Base-by-base conservation (phyloP, 495 filamentous ascomycete genomes). In the Coniosporium apollinis region DNA sequence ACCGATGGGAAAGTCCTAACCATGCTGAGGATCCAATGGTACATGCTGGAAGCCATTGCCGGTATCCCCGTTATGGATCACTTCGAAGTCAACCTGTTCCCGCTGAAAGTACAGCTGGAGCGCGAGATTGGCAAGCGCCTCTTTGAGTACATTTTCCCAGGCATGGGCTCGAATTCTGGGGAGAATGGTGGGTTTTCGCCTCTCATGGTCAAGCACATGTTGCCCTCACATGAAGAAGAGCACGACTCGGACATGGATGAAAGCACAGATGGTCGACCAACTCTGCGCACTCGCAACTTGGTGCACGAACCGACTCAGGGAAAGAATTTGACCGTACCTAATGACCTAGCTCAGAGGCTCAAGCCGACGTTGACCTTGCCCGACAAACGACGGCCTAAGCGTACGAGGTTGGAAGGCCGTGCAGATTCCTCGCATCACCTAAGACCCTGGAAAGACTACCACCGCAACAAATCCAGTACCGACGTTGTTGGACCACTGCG, bases 61-160 rank as follows among this genome's bases (percentile, higher is more conserved):
- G 89, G 89, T 22, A 96, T 99, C 46, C 85, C 89, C 1, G 86
- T 99, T 30, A 76, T 96, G 64, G 86, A 96, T 44, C 79, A 91
- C 49, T 99, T 99, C 44, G 89, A 99, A 54, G 79, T 99, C 33
- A 80, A 85, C 41, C 59, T 96, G 7, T 85, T 89, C 52, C 89
- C 89, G 1, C 69, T 99, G 46, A 92, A 82, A 51, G 72, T 99
- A 19, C 91, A 99, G 52, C 65, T 99, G 17, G 89, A 99, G 57
- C 74, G 72, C 15, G 87, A 96, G 47, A 72, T 96, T 35, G 89
- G 86, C 7, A 85, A 91, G 51, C 86, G 75, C 52, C 66, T 99
- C 14, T 94, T 96, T 48, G 87, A 96, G 55, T 99, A 99, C 58
- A 82, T 96, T 41, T 99, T 99, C 59, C 89, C 89, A 0, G 82